Base-by-base conservation (phyloP, 352 stramenopile species). In the Aphanomyces stellatus region DNA sequence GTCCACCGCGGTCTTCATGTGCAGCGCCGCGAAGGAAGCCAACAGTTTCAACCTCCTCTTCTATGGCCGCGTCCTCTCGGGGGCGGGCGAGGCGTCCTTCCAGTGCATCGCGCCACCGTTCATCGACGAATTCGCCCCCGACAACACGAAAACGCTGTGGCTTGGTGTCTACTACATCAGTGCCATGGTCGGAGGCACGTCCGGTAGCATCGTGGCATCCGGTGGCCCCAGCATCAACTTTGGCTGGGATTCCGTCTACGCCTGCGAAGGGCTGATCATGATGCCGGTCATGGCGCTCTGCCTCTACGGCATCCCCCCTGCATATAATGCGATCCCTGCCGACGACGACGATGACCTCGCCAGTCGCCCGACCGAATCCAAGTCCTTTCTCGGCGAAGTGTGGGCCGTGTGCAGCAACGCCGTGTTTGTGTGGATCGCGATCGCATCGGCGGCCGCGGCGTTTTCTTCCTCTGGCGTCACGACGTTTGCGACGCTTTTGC, bases 391-490 rank as follows among this genome's bases (percentile, higher is more conserved):
- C 37, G 37, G 37, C 17, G 43, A 53, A 28, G 43, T 53, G 5
- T 53, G 43, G 43, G 43, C 17, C 10, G 46, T 53, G 0, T 53
- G 46, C 24, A 3, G 46, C 46, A 53, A 53, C 25, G 8, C 19
- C 24, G 25, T 2, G 19, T 53, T 53, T 53, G 10, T 53, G 19
- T 53, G 46, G 46, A 8, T 53, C 1, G 51, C 69, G 8, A 69
- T 85, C 24, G 88, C 87, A 33, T 90, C 95, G 67, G 82, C 87
- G 19, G 82, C 85, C 0, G 94, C 95, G 71, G 93, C 86, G 57
- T 95, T 91, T 70, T 90, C 89, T 24, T 65, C 96, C 30, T 88
- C 81, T 19, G 87, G 83, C 2, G 76, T 98, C 30, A 88, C 78
- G 51, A 80, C 84, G 19, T 97, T 97, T 69, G 88, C 85, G 28